These are phyloP conservation scores for Solanum habrochaites DNA, from an alignment of 257 asterid species.

Conservation along the genomic window DNA sequence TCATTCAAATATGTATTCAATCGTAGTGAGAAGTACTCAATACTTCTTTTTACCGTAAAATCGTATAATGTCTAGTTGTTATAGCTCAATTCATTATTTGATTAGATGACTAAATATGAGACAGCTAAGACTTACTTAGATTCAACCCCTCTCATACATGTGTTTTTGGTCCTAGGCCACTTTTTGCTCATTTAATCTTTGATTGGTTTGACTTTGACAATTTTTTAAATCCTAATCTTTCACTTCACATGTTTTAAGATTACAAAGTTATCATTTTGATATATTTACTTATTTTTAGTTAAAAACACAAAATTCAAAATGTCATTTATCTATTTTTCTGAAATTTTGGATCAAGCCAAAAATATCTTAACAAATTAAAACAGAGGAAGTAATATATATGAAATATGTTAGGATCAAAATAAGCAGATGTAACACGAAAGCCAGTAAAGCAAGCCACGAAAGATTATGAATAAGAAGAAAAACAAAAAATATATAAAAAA, in stretches of 20 bases:
- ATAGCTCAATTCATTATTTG: not conserved
- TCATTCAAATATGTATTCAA: not conserved
- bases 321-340: too few relatives aligned
- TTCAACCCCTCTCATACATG: not conserved
- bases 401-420: too few relatives aligned
- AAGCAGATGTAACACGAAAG: accelerated
- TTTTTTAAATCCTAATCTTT: too few relatives aligned
- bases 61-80: not conserved
- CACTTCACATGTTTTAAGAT: too few relatives aligned
- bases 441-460: too few relatives aligned
- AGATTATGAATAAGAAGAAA: accelerated
- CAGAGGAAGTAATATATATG: not conserved
- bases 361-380: too few relatives aligned
- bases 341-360: too few relatives aligned
- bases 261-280: too few relatives aligned
- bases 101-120: not conserved
- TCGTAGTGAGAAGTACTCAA: not conserved
- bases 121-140: not conserved
- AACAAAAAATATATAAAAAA: too few relatives aligned
- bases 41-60: not conserved
- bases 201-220: not conserved
- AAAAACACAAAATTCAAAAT: too few relatives aligned
- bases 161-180: not conserved
- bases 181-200: not conserved
- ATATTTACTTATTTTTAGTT: accelerated